Evolutionary conservation across 768 basidiomycete species (phyloP), one percentile per base, ranked within the genome.

Genomic region (Mycena sanguinolenta): DNA sequence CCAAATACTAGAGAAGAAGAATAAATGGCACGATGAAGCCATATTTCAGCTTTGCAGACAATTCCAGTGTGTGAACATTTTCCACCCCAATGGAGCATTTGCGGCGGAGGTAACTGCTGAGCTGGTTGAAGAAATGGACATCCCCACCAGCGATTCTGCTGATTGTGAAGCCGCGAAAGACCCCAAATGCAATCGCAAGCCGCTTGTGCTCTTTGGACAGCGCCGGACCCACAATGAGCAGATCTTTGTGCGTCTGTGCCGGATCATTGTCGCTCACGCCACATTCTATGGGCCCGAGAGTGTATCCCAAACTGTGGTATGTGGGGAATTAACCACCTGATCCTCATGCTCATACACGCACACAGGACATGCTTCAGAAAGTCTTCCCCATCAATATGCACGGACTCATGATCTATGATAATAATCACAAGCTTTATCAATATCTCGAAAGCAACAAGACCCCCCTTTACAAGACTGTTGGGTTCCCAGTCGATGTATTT

Each of bases 1-100:
- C 66, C 73, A 66, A 9, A 57, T 63, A 13, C 60, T 79, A 14
- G 77, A 80, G 58, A 39, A 36, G 10, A 58, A 62, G 6, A 69
- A 76, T 64, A 61, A 64, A 17, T 52, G 75, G 63, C 58, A 55
- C 8, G 71, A 69, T 16, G 70, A 77, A 54, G 77, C 76, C 23
- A 58, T 74, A 2, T 78, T 76, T 52, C 76, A 78, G 72, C 73
- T 80, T 21, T 67, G 34, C 19, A 12, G 4, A 8, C 58, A 32
- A 5, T 16, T 59, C 23, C 25, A 30, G 10, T 4, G 58, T 4
- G 14, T 23, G 6, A 38, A 38, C 8, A 32, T 59, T 4, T 38
- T 14, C 36, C 36, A 38, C 36, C 36, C 36, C 6, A 38, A 38
- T 14, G 36, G 14, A 6, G 36, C 59, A 4, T 27, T 32, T 14